Percentiles rank a stretch among this genome's conserved stretches.
phyloP scores from a whole-genome alignment of 495 filamentous ascomycete genomes.

The Haplographium delicatum region DNA sequence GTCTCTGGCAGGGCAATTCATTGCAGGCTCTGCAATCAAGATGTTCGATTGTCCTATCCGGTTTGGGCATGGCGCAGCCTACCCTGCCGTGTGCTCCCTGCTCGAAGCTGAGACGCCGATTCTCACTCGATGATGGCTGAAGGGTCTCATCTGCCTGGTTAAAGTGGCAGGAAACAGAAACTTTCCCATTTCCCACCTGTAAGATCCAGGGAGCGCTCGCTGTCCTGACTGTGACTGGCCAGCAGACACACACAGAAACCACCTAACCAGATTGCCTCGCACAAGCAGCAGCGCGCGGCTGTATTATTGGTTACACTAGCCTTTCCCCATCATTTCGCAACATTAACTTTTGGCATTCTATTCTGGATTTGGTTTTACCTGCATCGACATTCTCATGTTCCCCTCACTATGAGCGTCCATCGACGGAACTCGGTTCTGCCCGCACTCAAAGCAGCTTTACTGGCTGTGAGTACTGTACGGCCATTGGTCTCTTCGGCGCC shows the following conservation, averaged over 20 bases:
- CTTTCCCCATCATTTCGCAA: background rate
- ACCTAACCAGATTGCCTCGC: slow-evolving; percentile 17
- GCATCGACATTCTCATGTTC: slow-evolving; percentile 5
- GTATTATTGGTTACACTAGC: slow-evolving; percentile 3
- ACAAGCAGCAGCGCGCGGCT: slow-evolving; percentile 4
- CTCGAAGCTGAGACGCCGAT: slow-evolving; percentile 13
- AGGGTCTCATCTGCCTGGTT: slow-evolving; percentile 12
- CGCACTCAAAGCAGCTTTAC: no score
- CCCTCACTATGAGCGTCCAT: background rate
- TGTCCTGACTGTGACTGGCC: slow-evolving; percentile 16
- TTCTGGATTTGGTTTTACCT: slow-evolving; percentile 7
- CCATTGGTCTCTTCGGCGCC: background rate
- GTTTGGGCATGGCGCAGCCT: slow-evolving; percentile 3
- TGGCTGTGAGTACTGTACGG: no score
- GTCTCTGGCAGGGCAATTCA: background rate
- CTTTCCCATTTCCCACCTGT: slow-evolving; percentile 15
- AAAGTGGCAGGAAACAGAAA: slow-evolving; percentile 16
- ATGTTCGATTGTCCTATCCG: slow-evolving; percentile 4
- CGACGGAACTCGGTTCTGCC: slow-evolving; percentile 5
- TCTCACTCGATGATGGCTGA: slow-evolving; percentile 1
- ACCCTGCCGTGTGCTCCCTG: background rate
- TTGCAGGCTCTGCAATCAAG: slow-evolving; percentile 12
- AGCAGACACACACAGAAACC: slow-evolving; percentile 14
- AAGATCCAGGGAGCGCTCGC: slow-evolving; percentile 8
- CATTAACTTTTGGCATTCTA: no score